These are phyloP conservation scores for Blastocystis sp. DNA, from an alignment of 352 stramenopile species.

Conservation along the genomic window DNA sequence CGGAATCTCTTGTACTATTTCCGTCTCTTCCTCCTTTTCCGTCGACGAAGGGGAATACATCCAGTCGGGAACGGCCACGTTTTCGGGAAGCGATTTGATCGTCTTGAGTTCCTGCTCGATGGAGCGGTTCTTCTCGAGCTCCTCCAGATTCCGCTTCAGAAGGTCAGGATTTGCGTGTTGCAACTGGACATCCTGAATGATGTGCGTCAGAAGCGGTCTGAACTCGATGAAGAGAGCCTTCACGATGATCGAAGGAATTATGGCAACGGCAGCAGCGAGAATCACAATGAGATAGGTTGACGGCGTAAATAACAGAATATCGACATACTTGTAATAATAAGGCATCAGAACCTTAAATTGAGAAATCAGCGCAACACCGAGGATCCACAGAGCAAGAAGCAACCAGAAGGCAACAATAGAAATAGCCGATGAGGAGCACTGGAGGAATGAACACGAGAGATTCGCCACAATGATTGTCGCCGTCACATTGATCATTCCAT, in stretches of 20 bases:
- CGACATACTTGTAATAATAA: neutral
- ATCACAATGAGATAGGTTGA: neutral
- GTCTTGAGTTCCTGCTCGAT: neutral
- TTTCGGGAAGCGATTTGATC: neutral
- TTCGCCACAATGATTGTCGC: neutral
- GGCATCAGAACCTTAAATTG: neutral
- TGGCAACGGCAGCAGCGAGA: neutral
- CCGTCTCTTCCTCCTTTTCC: neutral
- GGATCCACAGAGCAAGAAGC: neutral
- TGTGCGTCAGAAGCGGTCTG: neutral
- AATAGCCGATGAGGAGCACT: neutral
- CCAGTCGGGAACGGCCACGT: neutral
- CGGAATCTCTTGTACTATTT: neutral
- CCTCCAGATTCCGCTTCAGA: neutral
- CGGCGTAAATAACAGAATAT: neutral
- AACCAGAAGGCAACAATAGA: neutral
- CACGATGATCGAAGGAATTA: neutral
- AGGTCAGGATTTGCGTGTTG: neutral
- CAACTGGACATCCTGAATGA: conserved; percentile 14
- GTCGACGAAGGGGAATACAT: neutral
- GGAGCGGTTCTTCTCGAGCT: neutral
- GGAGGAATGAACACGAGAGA: neutral
- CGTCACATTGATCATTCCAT: neutral
- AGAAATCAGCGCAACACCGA: neutral
- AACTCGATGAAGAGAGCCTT: neutral